These are phyloP conservation scores for Tinospora cordifolia DNA, from an alignment of 164 flowering plant species.

Conservation along the genomic window DNA sequence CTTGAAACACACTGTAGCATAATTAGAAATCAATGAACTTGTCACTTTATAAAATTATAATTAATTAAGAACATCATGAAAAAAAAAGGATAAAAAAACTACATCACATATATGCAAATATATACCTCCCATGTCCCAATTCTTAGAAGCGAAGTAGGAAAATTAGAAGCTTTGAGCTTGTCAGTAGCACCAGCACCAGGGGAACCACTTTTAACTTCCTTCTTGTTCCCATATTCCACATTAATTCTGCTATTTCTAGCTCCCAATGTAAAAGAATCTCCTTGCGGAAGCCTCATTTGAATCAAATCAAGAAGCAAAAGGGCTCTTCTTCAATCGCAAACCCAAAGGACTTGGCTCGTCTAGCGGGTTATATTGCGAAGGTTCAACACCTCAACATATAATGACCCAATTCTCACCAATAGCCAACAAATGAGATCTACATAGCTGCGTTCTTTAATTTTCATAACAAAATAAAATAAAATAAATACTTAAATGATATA, in stretches of 20 bases:
- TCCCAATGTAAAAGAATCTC: slow-evolving; percentile 22
- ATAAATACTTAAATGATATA: too few species aligned
- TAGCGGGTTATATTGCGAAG: slow-evolving; percentile 55
- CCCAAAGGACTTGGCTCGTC: slow-evolving; percentile 87
- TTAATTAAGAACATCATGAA: not conserved
- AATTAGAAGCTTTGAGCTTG: slow-evolving; percentile 82
- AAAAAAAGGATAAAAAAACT: not conserved
- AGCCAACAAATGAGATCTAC: too few species aligned
- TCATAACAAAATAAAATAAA: too few species aligned
- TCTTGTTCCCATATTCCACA: slow-evolving; percentile 27
- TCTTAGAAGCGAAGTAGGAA: slow-evolving; percentile 53
- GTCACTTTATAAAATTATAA: not conserved
- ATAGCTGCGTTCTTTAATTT: too few species aligned
- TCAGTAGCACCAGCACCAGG: slow-evolving; percentile 30
- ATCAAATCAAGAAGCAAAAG: slow-evolving; percentile 71
- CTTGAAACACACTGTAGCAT: slow-evolving; percentile 56
- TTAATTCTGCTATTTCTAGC: slow-evolving; percentile 12
- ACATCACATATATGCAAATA: slow-evolving; percentile 2
- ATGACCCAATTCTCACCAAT: too few species aligned
- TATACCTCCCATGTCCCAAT: slow-evolving; percentile 75
- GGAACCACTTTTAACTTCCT: slow-evolving; percentile 30
- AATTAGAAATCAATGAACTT: slow-evolving; percentile 4
- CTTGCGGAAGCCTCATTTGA: slow-evolving; percentile 70
- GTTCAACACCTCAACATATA: too few species aligned
- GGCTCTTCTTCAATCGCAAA: slow-evolving; percentile 63